Percentiles rank a stretch among this genome's conserved stretches.
phyloP scores from a whole-genome alignment of 2,329 filamentous ascomycete species.

The Venturia nashicola region DNA sequence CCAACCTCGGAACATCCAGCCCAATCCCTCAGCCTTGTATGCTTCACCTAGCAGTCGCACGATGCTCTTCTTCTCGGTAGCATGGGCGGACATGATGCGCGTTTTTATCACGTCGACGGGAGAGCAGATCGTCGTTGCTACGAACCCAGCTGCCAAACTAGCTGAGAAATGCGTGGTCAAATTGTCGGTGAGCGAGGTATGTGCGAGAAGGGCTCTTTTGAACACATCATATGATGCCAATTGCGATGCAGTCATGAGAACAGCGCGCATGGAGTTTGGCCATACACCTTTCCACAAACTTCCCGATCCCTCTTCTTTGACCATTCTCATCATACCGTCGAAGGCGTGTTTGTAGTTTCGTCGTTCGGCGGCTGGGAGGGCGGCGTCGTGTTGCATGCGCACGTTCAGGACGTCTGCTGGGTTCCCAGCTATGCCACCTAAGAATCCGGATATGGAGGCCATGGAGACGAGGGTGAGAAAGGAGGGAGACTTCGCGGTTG shows the following conservation, averaged over 20 bases:
- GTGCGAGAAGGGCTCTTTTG: constrained; percentile 55
- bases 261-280: constrained; percentile 69
- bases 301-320: constrained; percentile 64
- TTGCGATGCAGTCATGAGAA: constrained; percentile 80
- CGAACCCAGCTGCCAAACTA: constrained; percentile 65
- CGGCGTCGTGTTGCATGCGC: constrained; percentile 89
- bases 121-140: constrained; percentile 73
- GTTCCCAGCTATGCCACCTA: constrained; percentile 84
- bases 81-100: constrained; percentile 60
- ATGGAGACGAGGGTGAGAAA: constrained; percentile 71
- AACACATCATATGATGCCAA: constrained; percentile 76
- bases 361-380: constrained; percentile 58
- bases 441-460: constrained; percentile 70
- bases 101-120: constrained; percentile 88
- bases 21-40: constrained; percentile 55
- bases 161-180: constrained; percentile 69
- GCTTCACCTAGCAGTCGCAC: constrained; percentile 52
- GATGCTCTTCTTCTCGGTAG: constrained; percentile 39
- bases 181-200: constrained; percentile 54
- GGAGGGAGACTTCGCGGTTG: constrained; percentile 40
- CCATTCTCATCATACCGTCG: constrained; percentile 77
- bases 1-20: constrained; percentile 87
- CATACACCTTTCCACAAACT: constrained; percentile 76
- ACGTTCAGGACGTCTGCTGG: constrained; percentile 95
- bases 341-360: constrained; percentile 84